These are phyloP conservation scores for Teunomyces pallodes DNA, from an alignment of 805 yeast genomes.

Conservation along the genomic window DNA sequence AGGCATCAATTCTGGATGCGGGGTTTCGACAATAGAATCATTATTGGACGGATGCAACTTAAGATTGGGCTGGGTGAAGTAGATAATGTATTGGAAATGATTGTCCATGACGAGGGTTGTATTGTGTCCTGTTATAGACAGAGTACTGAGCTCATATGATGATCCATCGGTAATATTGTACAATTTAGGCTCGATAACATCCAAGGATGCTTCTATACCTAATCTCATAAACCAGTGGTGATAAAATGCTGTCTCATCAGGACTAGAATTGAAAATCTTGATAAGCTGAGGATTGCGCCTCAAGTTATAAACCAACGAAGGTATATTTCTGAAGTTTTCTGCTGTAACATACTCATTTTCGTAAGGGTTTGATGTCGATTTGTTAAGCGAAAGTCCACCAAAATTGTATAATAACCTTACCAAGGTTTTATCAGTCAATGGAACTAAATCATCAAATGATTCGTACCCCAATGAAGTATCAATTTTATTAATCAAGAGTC, in stretches of 20 bases:
- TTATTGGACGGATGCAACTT: slow-evolving; percentile 29
- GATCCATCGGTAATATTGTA: slow-evolving; percentile 13
- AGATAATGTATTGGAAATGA: slow-evolving; percentile 25
- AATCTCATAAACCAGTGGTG: slow-evolving; percentile 30
- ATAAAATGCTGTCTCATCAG: slow-evolving; percentile 45
- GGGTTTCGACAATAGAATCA: slow-evolving; percentile 12
- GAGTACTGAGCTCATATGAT: slow-evolving; percentile 13
- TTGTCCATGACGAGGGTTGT: slow-evolving; percentile 30
- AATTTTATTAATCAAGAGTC: slow-evolving; percentile 33
- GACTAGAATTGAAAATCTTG: slow-evolving; percentile 39
- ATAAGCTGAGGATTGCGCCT: slow-evolving; percentile 36
- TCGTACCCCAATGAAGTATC: slow-evolving; percentile 35
- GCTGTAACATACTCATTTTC: slow-evolving; percentile 19
- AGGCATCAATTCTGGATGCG: slow-evolving; percentile 7
- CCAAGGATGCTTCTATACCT: slow-evolving; percentile 15
- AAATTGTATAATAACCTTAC: slow-evolving; percentile 25
- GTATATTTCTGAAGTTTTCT: slow-evolving; percentile 26
- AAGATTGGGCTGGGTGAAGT: slow-evolving; percentile 16
- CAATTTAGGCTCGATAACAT: slow-evolving; percentile 31
- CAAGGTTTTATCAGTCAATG: slow-evolving; percentile 25
- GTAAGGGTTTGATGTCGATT: slow-evolving; percentile 20
- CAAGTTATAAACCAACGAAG: slow-evolving; percentile 31
- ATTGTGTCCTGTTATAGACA: slow-evolving; percentile 9
- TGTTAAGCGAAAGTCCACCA: slow-evolving; percentile 21
- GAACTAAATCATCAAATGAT: slow-evolving; percentile 24